Percentiles rank a stretch among this genome's conserved stretches.
These are phyloP conservation scores for Mixia osmundae DNA, from an alignment of 1,284 basidiomycete species.

Conservation along the genomic window DNA sequence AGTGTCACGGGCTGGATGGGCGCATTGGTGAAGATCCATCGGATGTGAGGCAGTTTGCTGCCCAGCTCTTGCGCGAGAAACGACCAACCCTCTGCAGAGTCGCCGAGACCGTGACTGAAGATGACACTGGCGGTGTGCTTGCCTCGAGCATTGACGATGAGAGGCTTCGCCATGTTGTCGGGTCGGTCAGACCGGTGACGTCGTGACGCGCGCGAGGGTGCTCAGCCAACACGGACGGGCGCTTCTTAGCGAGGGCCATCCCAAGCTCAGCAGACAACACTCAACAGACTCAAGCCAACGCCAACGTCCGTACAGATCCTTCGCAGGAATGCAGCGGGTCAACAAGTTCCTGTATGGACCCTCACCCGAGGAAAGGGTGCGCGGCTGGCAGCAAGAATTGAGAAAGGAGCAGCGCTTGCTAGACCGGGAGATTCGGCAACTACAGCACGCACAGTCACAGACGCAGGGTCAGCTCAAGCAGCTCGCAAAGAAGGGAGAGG, in stretches of 20 bases:
- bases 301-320: too few relatives aligned
- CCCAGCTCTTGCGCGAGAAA: slow-evolving; percentile 12
- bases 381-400: slow-evolving; percentile 65
- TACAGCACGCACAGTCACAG: slow-evolving; percentile 61
- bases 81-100: slow-evolving; percentile 7
- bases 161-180: too few relatives aligned
- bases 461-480: slow-evolving; percentile 65
- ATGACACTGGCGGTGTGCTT: slow-evolving; percentile 71
- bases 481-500: slow-evolving; percentile 72
- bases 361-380: slow-evolving; percentile 71
- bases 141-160: too few relatives aligned
- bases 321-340: too few relatives aligned
- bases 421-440: slow-evolving; percentile 80
- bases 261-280: too few relatives aligned
- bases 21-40: slow-evolving; percentile 18
- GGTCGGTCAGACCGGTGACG: too few relatives aligned
- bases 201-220: too few relatives aligned
- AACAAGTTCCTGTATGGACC: too few relatives aligned
- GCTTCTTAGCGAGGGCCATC: too few relatives aligned
- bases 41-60: slow-evolving; percentile 11
- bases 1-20: slow-evolving; percentile 36
- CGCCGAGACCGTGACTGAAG: slow-evolving; percentile 41
- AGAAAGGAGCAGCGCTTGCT: slow-evolving; percentile 52
- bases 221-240: too few relatives aligned
- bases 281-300: too few relatives aligned